Percentiles rank a stretch among this genome's conserved stretches.
phyloP scores from a whole-genome alignment of 2,329 filamentous ascomycete species.

The Fusarium sp. region DNA sequence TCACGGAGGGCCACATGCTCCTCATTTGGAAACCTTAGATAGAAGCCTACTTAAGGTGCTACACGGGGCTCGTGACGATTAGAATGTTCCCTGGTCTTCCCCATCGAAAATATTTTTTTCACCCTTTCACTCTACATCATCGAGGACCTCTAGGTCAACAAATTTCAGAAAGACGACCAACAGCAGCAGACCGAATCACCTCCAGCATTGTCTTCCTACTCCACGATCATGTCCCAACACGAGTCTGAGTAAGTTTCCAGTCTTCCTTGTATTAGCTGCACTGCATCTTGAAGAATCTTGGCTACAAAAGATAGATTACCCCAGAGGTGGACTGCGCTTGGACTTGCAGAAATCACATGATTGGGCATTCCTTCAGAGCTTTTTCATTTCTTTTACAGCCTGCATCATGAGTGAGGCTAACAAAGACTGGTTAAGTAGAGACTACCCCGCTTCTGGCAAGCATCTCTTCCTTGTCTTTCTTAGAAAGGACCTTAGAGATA shows the following conservation, averaged over 20 bases:
- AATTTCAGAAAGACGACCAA: neutral
- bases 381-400: too few relatives aligned
- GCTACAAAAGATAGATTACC: rapidly evolving
- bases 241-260: neutral
- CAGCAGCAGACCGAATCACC: too few relatives aligned
- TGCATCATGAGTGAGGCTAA: neutral
- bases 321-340: neutral
- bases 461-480: neutral
- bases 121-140: too few relatives aligned
- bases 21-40: neutral
- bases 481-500: neutral
- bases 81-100: rapidly evolving
- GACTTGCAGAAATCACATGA: neutral
- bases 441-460: too few relatives aligned
- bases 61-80: neutral
- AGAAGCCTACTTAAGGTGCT: neutral
- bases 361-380: too few relatives aligned
- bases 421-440: too few relatives aligned
- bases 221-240: neutral
- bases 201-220: too few relatives aligned
- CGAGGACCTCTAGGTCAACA: too few relatives aligned
- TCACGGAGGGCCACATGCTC: too few relatives aligned
- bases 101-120: rapidly evolving
- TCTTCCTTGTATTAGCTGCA: neutral
- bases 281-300: rapidly evolving